Percentiles rank a stretch among this genome's conserved stretches.
Conservation (phyloP, 2,329 filamentous ascomycete species). For the Lecanosticta acicola region DNA sequence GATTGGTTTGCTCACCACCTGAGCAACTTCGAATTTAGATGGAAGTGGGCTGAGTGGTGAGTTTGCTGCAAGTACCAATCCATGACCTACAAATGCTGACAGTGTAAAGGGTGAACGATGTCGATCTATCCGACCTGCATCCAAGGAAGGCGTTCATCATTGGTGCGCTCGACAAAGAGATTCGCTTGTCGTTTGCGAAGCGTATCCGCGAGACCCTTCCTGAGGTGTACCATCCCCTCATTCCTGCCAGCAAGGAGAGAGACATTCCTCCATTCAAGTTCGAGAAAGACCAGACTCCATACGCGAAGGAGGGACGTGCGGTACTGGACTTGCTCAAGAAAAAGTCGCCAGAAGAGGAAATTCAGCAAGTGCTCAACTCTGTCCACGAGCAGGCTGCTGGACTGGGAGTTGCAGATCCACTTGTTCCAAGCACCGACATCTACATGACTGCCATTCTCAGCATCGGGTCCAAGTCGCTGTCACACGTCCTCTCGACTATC, state of each 20-base stretch:
- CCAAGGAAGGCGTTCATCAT: conserved; percentile 91
- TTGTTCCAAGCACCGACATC: conserved; percentile 83
- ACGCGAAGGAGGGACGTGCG: conserved; percentile 76
- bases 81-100: conserved; percentile 13
- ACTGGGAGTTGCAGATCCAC: conserved; percentile 63
- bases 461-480: conserved; percentile 90
- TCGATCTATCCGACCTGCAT: conserved; percentile 68
- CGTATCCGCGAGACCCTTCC: conserved; percentile 92
- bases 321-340: conserved; percentile 72
- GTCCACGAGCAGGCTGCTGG: conserved; percentile 75
- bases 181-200: conserved; percentile 91
- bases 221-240: conserved; percentile 71
- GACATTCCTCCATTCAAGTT: conserved; percentile 97
- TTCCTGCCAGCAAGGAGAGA: conserved; percentile 82
- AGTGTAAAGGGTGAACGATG: conserved; percentile 63
- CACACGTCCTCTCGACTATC: conserved; percentile 90
- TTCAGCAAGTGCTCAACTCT: conserved; percentile 71
- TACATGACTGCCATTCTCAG: conserved; percentile 91
- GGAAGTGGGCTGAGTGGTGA: conserved; percentile 97
- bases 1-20: conserved; percentile 98
- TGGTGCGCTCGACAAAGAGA: conserved; percentile 91
- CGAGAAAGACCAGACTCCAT: conserved; percentile 67
- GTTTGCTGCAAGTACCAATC: conserved; percentile 29
- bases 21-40: conserved; percentile 98
- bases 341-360: conserved; percentile 79